Evolutionary conservation across 2,329 filamentous ascomycete species (phyloP), one percentile per base, ranked within the genome.

Genomic region (Aspergillus proliferans): DNA sequence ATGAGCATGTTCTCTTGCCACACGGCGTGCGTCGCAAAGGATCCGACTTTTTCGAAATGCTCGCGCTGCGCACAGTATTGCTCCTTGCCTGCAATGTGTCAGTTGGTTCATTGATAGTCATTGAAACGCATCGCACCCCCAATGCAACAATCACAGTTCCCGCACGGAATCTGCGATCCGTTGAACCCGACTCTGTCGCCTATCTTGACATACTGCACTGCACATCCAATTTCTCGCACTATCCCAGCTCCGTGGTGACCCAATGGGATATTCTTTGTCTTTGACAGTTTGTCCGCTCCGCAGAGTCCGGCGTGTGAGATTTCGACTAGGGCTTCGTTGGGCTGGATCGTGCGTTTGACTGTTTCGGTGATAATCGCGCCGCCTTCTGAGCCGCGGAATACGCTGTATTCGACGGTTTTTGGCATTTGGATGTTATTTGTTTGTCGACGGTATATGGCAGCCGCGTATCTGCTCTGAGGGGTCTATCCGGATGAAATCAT

Each of bases 171-270:
- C 45, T 57, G 54, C 26, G 52, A 52, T 52, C 50, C 52, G 21
- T 54, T 52, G 46, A 58, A 56, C 9, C 57, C 57, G 19, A 59
- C 57, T 19, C 51, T 53, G 26, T 58, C 55, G 9, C 55, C 57
- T 19, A 47, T 21, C 9, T 46, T 45, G 42, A 53, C 47, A 10
- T 26, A 5, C 3, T 43, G n/a, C 6, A 55, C 56, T 15, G 51
- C 24, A 10, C 36, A 43, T 12, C 55, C 58, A 22, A 58, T 24
- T 43, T 58, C 55, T n/a, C 44, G 47, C 34, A 59, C 56, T n/a
- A 53, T 47, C 10, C 58, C 58, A 10, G 56, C 52, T 5, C 55
- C 56, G 48, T 60, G 57, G 24, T 60, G 58, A 12, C 58, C 58
- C 14, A 60, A 9, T 10, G 41, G 40, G 15, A 47, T 42, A 14